Percentiles rank a stretch among this genome's conserved stretches.
These are phyloP conservation scores for Myxozyma mucilagina DNA, from an alignment of 805 yeast genomes.

Conservation along the genomic window DNA sequence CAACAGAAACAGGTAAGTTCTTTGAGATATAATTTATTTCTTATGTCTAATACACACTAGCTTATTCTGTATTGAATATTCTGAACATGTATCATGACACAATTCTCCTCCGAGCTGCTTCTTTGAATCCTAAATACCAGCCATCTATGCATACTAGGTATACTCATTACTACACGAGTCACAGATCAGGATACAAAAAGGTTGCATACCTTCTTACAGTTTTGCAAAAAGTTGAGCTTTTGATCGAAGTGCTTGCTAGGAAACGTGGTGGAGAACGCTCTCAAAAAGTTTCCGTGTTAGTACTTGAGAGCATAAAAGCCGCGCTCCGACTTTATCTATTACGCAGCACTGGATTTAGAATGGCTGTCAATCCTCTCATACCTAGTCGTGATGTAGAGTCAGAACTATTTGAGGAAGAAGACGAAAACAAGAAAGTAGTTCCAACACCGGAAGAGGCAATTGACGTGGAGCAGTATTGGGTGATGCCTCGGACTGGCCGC, in stretches of 20 bases:
- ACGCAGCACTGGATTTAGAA: slow-evolving; percentile 34
- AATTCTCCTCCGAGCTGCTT: slow-evolving; percentile 39
- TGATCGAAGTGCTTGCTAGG: slow-evolving; percentile 43
- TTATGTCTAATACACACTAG: slow-evolving; percentile 1
- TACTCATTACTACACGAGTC: slow-evolving; percentile 33
- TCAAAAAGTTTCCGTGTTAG: slow-evolving; percentile 38
- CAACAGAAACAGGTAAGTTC: slow-evolving; percentile 39
- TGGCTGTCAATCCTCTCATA: slow-evolving; percentile 37
- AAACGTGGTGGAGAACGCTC: slow-evolving; percentile 35
- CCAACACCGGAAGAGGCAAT: background rate
- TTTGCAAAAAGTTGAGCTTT: slow-evolving; percentile 41
- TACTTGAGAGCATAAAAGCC: slow-evolving; percentile 34
- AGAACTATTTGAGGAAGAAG: slow-evolving; percentile 32
- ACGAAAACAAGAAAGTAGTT: background rate
- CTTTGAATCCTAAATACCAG: slow-evolving; percentile 15
- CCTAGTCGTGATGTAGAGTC: slow-evolving; percentile 44
- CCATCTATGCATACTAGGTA: slow-evolving; percentile 38
- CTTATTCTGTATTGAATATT: slow-evolving; percentile 40
- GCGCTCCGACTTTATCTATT: slow-evolving; percentile 39
- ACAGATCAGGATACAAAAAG: slow-evolving; percentile 34
- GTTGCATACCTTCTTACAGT: slow-evolving; percentile 38
- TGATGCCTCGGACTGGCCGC: slow-evolving; percentile 34
- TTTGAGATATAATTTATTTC: background rate
- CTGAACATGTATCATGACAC: slow-evolving; percentile 44
- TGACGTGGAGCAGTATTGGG: slow-evolving; percentile 11